Evolutionary conservation across 2,329 filamentous ascomycete genomes (phyloP), one percentile per base, ranked within the genome.

Genomic region (Macrophomina phaseolina): DNA sequence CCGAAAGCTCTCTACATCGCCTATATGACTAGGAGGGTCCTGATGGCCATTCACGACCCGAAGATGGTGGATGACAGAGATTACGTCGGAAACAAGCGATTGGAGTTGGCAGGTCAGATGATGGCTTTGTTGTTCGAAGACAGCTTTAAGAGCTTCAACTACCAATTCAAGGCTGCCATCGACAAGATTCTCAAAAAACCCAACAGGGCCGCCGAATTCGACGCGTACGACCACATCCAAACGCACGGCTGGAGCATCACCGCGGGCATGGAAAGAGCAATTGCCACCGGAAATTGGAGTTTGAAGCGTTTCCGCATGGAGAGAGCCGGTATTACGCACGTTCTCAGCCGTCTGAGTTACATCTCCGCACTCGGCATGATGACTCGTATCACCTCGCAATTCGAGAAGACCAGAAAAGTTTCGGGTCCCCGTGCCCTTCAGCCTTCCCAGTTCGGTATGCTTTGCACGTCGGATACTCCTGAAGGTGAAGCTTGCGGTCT

Each of bases 261-360:
- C 0, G 86, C 91, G 71, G 95, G 95, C 12, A 93, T 99, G 86
- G 97, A 97, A 78, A 89, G 96, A 68, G 94, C 95, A 7, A 97
- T 99, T 67, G 94, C 96, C 64, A 98, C 95, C 0, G 95, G 95
- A 23, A 99, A 99, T 75, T 99, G 95, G 95, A 97, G 87, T 69
- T 86, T 99, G 71, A 97, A 97, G 80, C 93, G 96, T 77, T 99
- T 99, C 83, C 93, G 94, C 79, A 99, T 99, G 95, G 96, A 98
- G 76, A 87, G 94, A 76, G 94, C 95, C 28, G 95, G 95, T 76
- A 93, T 99, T 28, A 98, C 96, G 0, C 95, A 99, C 79, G 93
- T 99, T 48, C 84, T 99, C 58, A 98, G 94, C 80, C 89, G 95
- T 70, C 84, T 99, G 65, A 98, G 94, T 79, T 99, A 98, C 76